Evolutionary conservation across 2,329 filamentous ascomycete species (phyloP), one percentile per base, ranked within the genome.

Genomic region (Exophiala sp.): DNA sequence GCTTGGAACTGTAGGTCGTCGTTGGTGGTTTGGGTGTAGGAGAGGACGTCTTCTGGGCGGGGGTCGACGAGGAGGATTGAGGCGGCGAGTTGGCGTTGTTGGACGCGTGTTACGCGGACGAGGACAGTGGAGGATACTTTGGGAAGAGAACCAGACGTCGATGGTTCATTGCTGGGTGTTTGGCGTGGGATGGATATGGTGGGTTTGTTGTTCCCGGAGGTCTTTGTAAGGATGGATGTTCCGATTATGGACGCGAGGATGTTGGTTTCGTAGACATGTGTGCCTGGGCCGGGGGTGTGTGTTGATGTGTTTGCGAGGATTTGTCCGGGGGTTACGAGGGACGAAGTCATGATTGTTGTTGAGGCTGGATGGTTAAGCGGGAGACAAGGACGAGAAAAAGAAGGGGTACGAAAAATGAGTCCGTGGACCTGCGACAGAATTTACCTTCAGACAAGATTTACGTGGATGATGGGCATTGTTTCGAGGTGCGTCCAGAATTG

Each of bases 231-330:
- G 55, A 86, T 72, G 54, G 77, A 72, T 59, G 92, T 82, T 38
- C 91, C 92, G 46, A 91, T 81, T 58, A 96, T 84, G 16, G 91
- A 96, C 55, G 91, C 86, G 70, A 87, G 87, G 63, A 96, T 82
- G 54, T 85, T 81, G 59, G 83, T 78, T 60, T 87, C 78, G 72
- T 89, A 81, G 61, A 95, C 78, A 71, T 97, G 90, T 0, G 91
- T 96, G 61, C 92, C 94, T 9, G 88, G 78, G 11, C 92, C 92
- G 24, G 90, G 81, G 38, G 79, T 73, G 71, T 87, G 91, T 62
- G 83, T 81, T 51, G 80, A 76, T 14, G 78, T 72, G 14, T 86
- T 74, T 29, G 88, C 91, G 38, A 99, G 82, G 42, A 84, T 75
- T 69, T 94, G 88, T 68, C 94, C 94, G 9, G 94, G 94, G 8